phyloP scores from a whole-genome alignment of 176 grass and related monocot species.

The Panicum miliaceum region DNA sequence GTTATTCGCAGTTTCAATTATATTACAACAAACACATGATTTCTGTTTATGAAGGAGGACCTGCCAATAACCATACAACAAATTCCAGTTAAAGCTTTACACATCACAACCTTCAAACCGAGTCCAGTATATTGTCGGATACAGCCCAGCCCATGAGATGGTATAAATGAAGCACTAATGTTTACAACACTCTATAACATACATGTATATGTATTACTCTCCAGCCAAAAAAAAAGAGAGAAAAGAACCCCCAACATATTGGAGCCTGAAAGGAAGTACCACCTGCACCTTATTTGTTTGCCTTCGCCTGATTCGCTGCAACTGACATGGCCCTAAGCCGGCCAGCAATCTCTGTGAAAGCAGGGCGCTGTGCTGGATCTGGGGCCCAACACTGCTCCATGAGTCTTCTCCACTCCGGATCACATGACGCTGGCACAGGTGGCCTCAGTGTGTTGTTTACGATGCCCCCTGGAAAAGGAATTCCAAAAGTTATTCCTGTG shows the following conservation, averaged over 20 bases:
- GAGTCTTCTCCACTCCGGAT: slow-evolving; percentile 71
- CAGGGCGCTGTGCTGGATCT: slow-evolving; percentile 69
- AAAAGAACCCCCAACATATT: not conserved
- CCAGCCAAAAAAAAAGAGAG: not conserved
- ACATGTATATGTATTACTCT: slow-evolving; percentile 37
- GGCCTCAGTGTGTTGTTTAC: slow-evolving; percentile 86
- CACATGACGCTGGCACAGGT: slow-evolving; percentile 66
- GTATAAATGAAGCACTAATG: slow-evolving; percentile 32
- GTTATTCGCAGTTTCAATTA: slow-evolving; percentile 21
- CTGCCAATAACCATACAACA: slow-evolving; percentile 22
- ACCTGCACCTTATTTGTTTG: slow-evolving; percentile 36
- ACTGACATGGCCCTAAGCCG: slow-evolving; percentile 75
- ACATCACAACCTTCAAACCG: slow-evolving; percentile 29
- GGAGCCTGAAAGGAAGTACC: not conserved
- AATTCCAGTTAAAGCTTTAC: slow-evolving; percentile 19
- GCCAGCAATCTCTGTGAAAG: slow-evolving; percentile 80
- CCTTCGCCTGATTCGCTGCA: slow-evolving; percentile 57
- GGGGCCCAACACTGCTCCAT: slow-evolving; percentile 92
- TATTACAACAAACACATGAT: not conserved
- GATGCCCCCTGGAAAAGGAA: slow-evolving; percentile 60
- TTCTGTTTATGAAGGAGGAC: slow-evolving; percentile 4
- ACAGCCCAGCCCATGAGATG: slow-evolving; percentile 26
- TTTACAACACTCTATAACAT: slow-evolving; percentile 42
- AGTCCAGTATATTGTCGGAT: slow-evolving; percentile 7
- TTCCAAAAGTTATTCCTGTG: slow-evolving; percentile 3